Evolutionary conservation across 2,329 filamentous ascomycete species (phyloP).

Genomic region (Ceratocystis lukuohia): DNA sequence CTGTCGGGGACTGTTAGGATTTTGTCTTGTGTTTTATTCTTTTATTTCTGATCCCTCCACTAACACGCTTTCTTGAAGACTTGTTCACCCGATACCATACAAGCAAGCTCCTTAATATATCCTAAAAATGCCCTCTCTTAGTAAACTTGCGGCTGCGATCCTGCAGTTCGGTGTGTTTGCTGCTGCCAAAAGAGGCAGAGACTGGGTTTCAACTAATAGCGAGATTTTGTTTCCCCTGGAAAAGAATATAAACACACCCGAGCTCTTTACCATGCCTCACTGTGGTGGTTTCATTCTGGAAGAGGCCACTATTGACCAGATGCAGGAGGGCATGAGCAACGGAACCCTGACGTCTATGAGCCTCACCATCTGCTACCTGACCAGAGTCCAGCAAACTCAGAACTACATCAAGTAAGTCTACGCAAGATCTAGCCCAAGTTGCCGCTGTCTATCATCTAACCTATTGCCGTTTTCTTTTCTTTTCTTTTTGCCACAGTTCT

Average conservation of each 20-base stretch:
- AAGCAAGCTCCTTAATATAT: not conserved
- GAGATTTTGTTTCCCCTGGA: constrained; percentile 27
- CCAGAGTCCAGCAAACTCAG: constrained; percentile 47
- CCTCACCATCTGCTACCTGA: constrained; percentile 48
- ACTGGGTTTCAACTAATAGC: not conserved
- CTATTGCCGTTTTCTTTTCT: not conserved
- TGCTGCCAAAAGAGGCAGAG: not conserved
- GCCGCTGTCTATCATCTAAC: not conserved
- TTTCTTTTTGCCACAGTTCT: constrained; percentile 28
- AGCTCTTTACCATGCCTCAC: constrained; percentile 46
- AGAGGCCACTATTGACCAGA: constrained; percentile 55
- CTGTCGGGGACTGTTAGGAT: too few species aligned
- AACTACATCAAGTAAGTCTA: constrained; percentile 46
- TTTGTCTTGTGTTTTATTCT: too few species aligned
- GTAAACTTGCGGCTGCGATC: not conserved
- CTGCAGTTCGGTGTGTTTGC: not conserved
- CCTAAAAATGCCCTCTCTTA: not conserved
- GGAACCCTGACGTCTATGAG: constrained; percentile 44
- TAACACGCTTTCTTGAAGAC: too few species aligned
- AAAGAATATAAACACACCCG: constrained; percentile 27
- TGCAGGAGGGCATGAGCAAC: constrained; percentile 45
- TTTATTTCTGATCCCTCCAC: too few species aligned
- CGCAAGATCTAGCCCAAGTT: not conserved
- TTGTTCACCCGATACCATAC: too few species aligned
- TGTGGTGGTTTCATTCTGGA: constrained; percentile 50